Percentiles rank a stretch among this genome's conserved stretches.
These are phyloP conservation scores for Cunninghamia lanceolata DNA, from an alignment of 75 land plant species.

Conservation along the genomic window DNA sequence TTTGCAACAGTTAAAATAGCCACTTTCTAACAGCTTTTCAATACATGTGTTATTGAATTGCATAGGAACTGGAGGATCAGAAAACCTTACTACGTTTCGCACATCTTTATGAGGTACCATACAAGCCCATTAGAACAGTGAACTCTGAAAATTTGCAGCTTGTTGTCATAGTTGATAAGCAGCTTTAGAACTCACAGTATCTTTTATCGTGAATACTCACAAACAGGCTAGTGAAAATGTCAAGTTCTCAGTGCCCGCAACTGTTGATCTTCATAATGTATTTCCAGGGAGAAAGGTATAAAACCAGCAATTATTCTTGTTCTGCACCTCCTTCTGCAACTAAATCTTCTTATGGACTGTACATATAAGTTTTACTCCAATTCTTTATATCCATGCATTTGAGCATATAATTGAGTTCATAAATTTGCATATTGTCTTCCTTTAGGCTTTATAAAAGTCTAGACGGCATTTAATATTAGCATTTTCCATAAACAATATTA, in stretches of 20 bases:
- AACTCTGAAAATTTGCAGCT: background rate
- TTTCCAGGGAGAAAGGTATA: slow-evolving; percentile 10
- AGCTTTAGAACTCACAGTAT: background rate
- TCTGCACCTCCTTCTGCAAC: background rate
- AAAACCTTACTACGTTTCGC: slow-evolving; percentile 6
- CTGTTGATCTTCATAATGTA: slow-evolving; percentile 5
- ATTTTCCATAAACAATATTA: background rate
- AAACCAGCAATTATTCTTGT: background rate
- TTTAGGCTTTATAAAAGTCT: background rate
- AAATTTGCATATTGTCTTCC: background rate
- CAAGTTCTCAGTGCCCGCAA: background rate
- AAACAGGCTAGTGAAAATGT: background rate
- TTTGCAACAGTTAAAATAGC: background rate
- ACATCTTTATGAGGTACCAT: slow-evolving; percentile 12
- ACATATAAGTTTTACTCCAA: background rate
- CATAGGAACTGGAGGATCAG: background rate
- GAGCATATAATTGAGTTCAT: background rate
- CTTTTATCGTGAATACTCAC: background rate
- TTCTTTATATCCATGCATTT: background rate
- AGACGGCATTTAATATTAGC: background rate
- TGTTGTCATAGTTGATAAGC: background rate
- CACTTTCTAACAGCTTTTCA: background rate
- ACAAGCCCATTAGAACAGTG: background rate
- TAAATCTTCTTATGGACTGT: background rate
- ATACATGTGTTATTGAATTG: background rate